Evolutionary conservation across 805 yeast genomes (phyloP).

Genomic region (Candida schatavii): DNA sequence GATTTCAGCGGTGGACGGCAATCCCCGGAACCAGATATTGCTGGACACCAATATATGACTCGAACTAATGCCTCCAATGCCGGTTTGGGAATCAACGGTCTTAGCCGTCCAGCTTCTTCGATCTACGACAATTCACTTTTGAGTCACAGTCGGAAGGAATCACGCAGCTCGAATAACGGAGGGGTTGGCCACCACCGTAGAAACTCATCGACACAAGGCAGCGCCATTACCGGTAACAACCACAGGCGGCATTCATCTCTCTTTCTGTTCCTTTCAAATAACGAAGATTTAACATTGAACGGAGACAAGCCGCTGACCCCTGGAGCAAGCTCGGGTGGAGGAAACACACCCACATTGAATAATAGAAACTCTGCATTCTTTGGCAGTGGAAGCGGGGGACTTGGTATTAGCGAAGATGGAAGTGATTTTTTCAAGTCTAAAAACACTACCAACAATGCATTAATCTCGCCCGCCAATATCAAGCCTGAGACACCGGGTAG

Average conservation of each 20-base stretch:
- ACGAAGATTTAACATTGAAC: conserved; percentile 16
- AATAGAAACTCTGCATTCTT: conserved; percentile 3
- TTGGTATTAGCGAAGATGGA: background rate
- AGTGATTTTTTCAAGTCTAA: background rate
- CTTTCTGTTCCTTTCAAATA: conserved; percentile 46
- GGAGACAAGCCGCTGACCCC: conserved; percentile 5
- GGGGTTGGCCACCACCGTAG: conserved; percentile 21
- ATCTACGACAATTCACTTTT: conserved; percentile 45
- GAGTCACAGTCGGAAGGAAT: conserved; percentile 43
- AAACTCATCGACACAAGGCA: conserved; percentile 18
- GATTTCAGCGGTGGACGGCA: background rate
- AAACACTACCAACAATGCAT: conserved; percentile 2
- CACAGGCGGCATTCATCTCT: conserved; percentile 64
- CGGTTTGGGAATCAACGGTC: conserved; percentile 15
- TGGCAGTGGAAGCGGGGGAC: background rate
- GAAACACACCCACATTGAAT: background rate
- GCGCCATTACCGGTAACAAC: conserved; percentile 18
- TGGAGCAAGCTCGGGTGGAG: background rate
- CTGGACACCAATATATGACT: conserved; percentile 16
- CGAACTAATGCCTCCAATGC: conserved; percentile 22
- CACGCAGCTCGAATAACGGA: conserved; percentile 27
- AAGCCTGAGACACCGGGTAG: conserved; percentile 14
- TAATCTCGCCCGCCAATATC: conserved; percentile 25
- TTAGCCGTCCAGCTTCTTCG: conserved; percentile 47
- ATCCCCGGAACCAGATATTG: conserved; percentile 5